phyloP scores from a whole-genome alignment of 345 rosid genomes.

The Bretschneidera sinensis region DNA sequence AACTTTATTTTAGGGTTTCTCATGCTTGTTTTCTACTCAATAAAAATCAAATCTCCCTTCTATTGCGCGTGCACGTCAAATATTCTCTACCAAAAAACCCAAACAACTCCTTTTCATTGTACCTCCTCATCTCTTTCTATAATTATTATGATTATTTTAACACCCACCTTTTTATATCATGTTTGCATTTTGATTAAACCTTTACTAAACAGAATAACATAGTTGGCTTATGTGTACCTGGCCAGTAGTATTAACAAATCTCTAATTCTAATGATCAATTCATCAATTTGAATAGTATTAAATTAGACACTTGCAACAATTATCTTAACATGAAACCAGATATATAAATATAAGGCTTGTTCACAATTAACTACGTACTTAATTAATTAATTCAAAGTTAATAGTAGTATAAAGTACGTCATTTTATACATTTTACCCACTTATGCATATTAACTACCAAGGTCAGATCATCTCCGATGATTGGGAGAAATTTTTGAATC shows the following conservation, averaged over 20 bases:
- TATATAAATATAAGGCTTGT: no score
- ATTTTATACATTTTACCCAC: no score
- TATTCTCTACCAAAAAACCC: constrained; percentile 28
- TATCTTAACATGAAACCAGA: no score
- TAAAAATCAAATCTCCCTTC: constrained; percentile 24
- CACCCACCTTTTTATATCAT: constrained; percentile 20
- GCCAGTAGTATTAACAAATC: not conserved
- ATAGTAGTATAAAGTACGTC: no score
- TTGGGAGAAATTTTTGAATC: no score
- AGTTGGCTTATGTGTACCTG: constrained; percentile 34
- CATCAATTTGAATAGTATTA: no score
- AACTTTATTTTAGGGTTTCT: constrained; percentile 47
- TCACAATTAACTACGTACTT: no score
- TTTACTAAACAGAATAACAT: constrained; percentile 19
- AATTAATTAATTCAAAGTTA: no score
- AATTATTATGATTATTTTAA: constrained; percentile 17
- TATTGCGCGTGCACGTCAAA: constrained; percentile 49
- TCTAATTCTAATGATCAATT: no score
- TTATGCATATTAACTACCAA: no score
- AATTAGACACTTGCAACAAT: no score
- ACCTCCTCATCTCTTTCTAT: constrained; percentile 9
- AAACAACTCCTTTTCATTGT: constrained; percentile 31
- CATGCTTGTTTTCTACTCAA: constrained; percentile 59
- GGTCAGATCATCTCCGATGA: no score
- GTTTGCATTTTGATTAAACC: constrained; percentile 24